Base-by-base conservation (phyloP, 768 basidiomycete genomes). In the Pleurotus salmoneostramineus region DNA sequence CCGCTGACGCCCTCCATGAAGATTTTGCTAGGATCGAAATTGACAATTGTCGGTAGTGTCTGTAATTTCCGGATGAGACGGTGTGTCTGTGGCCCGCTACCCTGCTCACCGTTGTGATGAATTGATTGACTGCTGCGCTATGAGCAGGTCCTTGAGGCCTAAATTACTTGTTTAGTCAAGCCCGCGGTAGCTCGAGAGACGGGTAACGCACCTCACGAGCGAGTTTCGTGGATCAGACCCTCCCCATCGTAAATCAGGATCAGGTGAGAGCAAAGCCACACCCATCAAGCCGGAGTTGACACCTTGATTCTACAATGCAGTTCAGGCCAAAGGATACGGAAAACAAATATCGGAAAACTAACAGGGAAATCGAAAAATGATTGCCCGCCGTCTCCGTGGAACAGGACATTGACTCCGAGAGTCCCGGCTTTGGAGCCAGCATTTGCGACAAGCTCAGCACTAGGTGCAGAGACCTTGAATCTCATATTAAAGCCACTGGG, bases 1-100 rank as follows among this genome's bases (percentile, higher is more conserved):
- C 68, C 68, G 60, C 68, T 69, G 52, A 69, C 56, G 32, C 68
- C 68, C 52, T 68, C 68, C 58, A 69, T 59, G 60, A 68, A 66
- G 34, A 69, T 62, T 56, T 66, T 56, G 5, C 58, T 58, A 40
- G 60, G 17, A 35, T 69, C 68, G 46, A 69, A 69, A 50, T 66
- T 69, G 37, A 69, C 66, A 36, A 68, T 56, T 44, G 62, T 64
- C 0, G 66, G 66, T 12, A 66, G 49, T 15, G 61, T 62, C 62
- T 65, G 32, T n/a, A 6, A 17, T 27, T 27, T 27, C 44, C 12
- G 6, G 10, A 6, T 17, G 10, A 6, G 15, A 11, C 12, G 6
- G 14, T 15, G 12, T 6, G 11, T 17, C 17, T 45, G 12, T 45
- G 17, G 17, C 6, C 1, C 15, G 14, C 12, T n/a, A 6, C 8